phyloP scores from a whole-genome alignment of 257 asterid species.

The Marsdenia floribunda region DNA sequence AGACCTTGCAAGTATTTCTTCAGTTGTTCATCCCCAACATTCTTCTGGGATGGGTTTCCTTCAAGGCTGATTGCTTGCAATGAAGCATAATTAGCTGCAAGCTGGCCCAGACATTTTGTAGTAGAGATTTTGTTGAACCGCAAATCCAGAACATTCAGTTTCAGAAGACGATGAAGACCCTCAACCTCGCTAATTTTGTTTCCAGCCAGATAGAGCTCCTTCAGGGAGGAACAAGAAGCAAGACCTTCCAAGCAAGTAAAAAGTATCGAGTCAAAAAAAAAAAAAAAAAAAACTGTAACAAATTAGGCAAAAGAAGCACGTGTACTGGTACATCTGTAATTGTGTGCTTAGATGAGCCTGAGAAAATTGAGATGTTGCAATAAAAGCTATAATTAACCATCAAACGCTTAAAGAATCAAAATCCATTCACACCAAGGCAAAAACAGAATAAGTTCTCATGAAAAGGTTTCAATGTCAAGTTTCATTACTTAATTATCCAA shows the following conservation, averaged over 20 bases:
- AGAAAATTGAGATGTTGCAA: background rate
- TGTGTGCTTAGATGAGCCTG: background rate
- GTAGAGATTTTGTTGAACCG: conserved; percentile 95
- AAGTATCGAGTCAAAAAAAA: conserved; percentile 2
- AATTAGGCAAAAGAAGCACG: conserved; percentile 2
- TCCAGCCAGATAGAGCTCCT: conserved; percentile 88
- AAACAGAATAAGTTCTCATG: background rate
- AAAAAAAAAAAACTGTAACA: background rate
- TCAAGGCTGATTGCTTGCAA: conserved; percentile 87
- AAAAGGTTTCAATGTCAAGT: background rate
- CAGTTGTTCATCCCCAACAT: conserved; percentile 84
- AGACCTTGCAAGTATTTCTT: conserved; percentile 75
- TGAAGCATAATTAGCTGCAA: conserved; percentile 89
- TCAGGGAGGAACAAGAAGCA: conserved; percentile 82
- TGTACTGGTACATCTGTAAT: background rate
- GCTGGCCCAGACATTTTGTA: conserved; percentile 85
- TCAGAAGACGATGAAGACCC: conserved; percentile 97
- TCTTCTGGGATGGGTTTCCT: conserved; percentile 94
- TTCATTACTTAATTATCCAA: background rate
- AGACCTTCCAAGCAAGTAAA: conserved; percentile 51
- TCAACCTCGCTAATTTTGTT: conserved; percentile 96
- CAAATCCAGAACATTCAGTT: conserved; percentile 69
- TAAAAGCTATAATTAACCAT: background rate
- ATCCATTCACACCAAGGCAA: background rate
- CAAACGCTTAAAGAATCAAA: background rate